Conservation (phyloP, 2,329 filamentous ascomycete genomes). For the Lachnellula hyalina region DNA sequence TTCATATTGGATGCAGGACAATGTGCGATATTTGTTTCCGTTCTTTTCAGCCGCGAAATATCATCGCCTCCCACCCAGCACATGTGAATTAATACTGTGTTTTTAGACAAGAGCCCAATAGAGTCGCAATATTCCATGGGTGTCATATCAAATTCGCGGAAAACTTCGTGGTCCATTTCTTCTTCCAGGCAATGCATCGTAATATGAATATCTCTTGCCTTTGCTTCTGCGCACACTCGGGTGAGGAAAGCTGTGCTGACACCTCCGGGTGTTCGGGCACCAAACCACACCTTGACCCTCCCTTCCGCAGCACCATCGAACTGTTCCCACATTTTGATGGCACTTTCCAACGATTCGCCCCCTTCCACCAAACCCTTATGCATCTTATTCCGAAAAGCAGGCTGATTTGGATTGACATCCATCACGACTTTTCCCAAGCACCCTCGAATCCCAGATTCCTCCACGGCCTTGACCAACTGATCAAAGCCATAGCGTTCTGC, state of each 20-base stretch:
- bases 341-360: conserved; percentile 4
- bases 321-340: conserved; percentile 26
- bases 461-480: conserved; percentile 1
- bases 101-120: neutral
- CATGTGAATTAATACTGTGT: conserved; percentile 10
- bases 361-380: conserved; percentile 9
- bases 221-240: neutral
- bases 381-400: conserved; percentile 7
- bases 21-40: conserved; percentile 10
- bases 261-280: conserved; percentile 20
- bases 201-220: conserved; percentile 1
- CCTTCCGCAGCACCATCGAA: conserved; percentile 33
- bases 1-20: conserved; percentile 9
- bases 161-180: conserved; percentile 1
- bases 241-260: neutral
- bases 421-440: conserved; percentile 14
- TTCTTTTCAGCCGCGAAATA: conserved; percentile 1
- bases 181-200: conserved; percentile 11
- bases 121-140: conserved; percentile 9
- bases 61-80: conserved; percentile 3
- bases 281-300: conserved; percentile 35
- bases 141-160: neutral
- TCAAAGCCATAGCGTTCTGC: conserved; percentile 8
- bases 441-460: conserved; percentile 9
- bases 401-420: conserved; percentile 5